Percentiles rank a stretch among this genome's conserved stretches.
Conservation (phyloP, 805 yeast genomes). For the Saturnispora serradocipensis region DNA sequence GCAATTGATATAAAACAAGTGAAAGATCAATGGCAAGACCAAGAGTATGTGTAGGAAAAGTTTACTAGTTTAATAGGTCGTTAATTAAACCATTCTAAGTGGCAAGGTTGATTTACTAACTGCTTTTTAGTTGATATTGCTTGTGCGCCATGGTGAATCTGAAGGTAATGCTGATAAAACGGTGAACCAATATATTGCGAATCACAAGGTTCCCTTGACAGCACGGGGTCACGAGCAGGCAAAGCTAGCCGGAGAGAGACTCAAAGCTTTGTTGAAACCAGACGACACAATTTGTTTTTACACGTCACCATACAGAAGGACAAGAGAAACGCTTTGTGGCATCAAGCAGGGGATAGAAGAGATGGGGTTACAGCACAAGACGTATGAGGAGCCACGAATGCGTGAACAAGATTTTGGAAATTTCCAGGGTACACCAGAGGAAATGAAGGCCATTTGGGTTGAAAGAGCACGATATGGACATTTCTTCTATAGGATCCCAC, state of each 20-base stretch:
- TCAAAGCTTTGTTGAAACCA: conserved; percentile 28
- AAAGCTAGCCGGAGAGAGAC: conserved; percentile 42
- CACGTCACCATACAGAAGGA: conserved; percentile 79
- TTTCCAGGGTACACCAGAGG: conserved; percentile 67
- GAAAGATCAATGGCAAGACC: conserved; percentile 30
- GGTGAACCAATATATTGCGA: conserved; percentile 69
- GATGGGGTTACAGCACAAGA: conserved; percentile 38
- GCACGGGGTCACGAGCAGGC: conserved; percentile 62
- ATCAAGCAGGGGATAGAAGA: conserved; percentile 45
- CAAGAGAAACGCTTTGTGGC: conserved; percentile 75
- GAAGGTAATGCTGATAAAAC: conserved; percentile 83
- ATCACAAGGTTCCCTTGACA: conserved; percentile 73
- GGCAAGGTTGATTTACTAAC: conserved; percentile 10
- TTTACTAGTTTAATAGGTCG: not conserved
- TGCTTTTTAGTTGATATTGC: conserved; percentile 42
- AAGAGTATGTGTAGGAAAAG: conserved; percentile 24
- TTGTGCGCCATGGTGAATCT: conserved; percentile 88
- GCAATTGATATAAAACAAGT: not conserved
- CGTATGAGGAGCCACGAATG: conserved; percentile 83
- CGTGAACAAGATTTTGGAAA: conserved; percentile 95
- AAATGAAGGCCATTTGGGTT: conserved; percentile 74
- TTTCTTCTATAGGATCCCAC: conserved; percentile 81
- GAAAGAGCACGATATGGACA: conserved; percentile 85
- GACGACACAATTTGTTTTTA: conserved; percentile 62
- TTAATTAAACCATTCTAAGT: not conserved